Evolutionary conservation across 1,139 yeast species (phyloP).

Genomic region (Torulaspora globosa): DNA sequence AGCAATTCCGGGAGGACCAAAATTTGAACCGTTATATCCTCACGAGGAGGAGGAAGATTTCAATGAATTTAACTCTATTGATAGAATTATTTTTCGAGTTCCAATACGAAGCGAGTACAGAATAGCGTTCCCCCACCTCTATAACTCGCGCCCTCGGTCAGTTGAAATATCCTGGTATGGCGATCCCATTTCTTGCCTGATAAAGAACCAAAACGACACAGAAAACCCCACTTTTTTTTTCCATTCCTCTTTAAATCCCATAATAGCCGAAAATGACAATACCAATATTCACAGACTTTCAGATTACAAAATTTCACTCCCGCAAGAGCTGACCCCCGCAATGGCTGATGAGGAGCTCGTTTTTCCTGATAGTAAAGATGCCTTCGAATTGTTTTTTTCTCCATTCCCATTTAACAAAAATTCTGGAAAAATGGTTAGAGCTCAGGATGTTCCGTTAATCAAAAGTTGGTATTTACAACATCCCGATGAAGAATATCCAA

Average conservation of each 20-base stretch:
- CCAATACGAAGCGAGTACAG: constrained; percentile 78
- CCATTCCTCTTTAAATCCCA: constrained; percentile 54
- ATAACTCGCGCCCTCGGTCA: constrained; percentile 70
- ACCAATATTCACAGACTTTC: constrained; percentile 25
- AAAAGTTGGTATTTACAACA: constrained; percentile 80
- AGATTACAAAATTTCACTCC: constrained; percentile 39
- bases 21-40: constrained; percentile 82
- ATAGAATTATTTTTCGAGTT: constrained; percentile 73
- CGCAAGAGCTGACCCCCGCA: constrained; percentile 46
- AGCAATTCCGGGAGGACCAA: constrained; percentile 94
- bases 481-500: constrained; percentile 55
- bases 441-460: constrained; percentile 83
- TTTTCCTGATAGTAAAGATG: constrained; percentile 51
- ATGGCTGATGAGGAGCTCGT: constrained; percentile 43
- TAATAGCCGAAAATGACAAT: constrained; percentile 41
- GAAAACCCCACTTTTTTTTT: constrained; percentile 57
- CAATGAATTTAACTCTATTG: constrained; percentile 86
- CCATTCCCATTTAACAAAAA: constrained; percentile 81
- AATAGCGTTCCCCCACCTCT: constrained; percentile 81
- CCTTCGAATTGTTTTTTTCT: constrained; percentile 69
- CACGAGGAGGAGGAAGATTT: constrained; percentile 72
- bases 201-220: constrained; percentile 44
- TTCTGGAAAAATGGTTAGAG: constrained; percentile 68
- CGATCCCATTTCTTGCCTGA: constrained; percentile 51
- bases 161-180: constrained; percentile 61